Percentiles rank a stretch among this genome's conserved stretches.
Conservation (phyloP, 495 filamentous ascomycete species). For the Penicillium bovifimosum region DNA sequence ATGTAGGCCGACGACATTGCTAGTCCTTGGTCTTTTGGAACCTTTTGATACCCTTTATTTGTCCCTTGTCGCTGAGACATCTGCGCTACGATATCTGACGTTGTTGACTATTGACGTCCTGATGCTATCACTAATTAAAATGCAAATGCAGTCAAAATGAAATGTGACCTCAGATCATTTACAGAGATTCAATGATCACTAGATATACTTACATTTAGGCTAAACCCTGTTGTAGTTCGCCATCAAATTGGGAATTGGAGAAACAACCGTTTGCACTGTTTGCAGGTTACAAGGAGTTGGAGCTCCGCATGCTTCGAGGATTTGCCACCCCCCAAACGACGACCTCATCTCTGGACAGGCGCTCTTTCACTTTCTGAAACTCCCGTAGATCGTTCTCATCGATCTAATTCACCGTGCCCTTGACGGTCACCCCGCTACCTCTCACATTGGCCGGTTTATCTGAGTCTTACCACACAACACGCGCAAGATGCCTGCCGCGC, state of each 20-base stretch:
- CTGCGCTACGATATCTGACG: background rate
- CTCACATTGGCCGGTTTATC: background rate
- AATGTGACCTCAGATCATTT: background rate
- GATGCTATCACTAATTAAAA: background rate
- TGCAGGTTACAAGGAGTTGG: conserved; percentile 13
- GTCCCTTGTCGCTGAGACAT: background rate
- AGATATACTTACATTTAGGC: background rate
- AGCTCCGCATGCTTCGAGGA: conserved; percentile 23
- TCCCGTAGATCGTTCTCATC: background rate
- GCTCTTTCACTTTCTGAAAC: background rate
- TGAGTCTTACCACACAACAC: background rate
- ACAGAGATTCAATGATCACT: background rate
- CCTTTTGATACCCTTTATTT: conserved; percentile 5
- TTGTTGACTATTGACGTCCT: background rate
- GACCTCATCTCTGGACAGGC: conserved; percentile 4
- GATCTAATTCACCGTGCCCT: background rate
- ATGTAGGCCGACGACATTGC: background rate
- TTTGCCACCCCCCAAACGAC: conserved; percentile 25
- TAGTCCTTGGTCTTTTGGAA: background rate
- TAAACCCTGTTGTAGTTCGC: background rate
- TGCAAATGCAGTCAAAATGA: background rate
- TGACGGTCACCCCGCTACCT: background rate
- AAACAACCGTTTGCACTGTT: conserved; percentile 28
- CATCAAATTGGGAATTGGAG: background rate
- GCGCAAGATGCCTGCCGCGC: conserved; percentile 67